A percentile compares a stretch with the other conserved stretches of the same genome.
These are phyloP conservation scores for Recurvomyces mirabilis DNA, from an alignment of 495 filamentous ascomycete species.

Conservation along the genomic window DNA sequence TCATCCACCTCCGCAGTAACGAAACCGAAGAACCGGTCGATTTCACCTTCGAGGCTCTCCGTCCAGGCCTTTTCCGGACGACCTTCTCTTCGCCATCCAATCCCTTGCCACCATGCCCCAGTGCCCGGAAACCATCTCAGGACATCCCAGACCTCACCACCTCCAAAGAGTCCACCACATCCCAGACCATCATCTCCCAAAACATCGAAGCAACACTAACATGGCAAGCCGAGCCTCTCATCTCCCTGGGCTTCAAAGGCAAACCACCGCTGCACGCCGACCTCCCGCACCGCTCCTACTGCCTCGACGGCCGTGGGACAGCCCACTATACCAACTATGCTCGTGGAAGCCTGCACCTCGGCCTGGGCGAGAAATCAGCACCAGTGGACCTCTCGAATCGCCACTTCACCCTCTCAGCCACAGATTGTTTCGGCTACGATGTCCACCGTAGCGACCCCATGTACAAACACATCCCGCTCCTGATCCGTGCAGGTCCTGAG, in stretches of 20 bases:
- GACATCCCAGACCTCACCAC: slow-evolving; percentile 23
- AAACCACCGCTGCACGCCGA: slow-evolving; percentile 44
- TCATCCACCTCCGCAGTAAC: slow-evolving; percentile 36
- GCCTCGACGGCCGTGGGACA: slow-evolving; percentile 45
- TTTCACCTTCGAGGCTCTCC: slow-evolving; percentile 49
- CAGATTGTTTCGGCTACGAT: slow-evolving; percentile 61
- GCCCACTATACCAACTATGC: slow-evolving; percentile 52
- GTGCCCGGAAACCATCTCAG: slow-evolving; percentile 37
- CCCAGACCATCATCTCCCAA: slow-evolving; percentile 37
- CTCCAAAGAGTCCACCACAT: slow-evolving; percentile 24
- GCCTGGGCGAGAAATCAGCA: slow-evolving; percentile 57
- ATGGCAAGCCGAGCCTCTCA: slow-evolving; percentile 45
- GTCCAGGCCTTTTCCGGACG: slow-evolving; percentile 51
- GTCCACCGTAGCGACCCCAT: slow-evolving; percentile 57
- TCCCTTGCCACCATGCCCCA: slow-evolving; percentile 49
- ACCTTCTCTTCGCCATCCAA: slow-evolving; percentile 49
- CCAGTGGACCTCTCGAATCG: slow-evolving; percentile 61
- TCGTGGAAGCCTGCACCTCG: slow-evolving; percentile 47
- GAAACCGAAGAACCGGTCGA: slow-evolving; percentile 32
- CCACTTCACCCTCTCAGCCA: slow-evolving; percentile 52
- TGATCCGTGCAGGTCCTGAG: slow-evolving; percentile 49
- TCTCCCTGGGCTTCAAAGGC: slow-evolving; percentile 43
- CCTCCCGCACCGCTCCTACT: slow-evolving; percentile 51
- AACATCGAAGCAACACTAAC: slow-evolving; percentile 41
- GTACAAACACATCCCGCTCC: slow-evolving; percentile 60